Conservation (phyloP, 495 filamentous ascomycete genomes). For the Chaetomium tenue region DNA sequence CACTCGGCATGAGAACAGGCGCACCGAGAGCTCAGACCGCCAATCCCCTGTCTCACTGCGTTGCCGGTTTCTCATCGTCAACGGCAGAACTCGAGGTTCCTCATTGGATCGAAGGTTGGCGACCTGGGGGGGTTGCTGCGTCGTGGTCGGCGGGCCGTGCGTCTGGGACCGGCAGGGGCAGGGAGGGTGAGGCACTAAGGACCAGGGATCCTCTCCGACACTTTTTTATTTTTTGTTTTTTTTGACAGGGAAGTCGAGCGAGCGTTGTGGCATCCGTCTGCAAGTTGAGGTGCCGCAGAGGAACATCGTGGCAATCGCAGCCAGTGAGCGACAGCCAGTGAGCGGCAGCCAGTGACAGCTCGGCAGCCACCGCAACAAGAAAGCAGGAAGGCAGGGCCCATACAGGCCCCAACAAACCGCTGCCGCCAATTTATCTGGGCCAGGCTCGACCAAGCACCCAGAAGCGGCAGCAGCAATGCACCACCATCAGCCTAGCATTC, state of each 20-base stretch:
- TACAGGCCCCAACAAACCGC: slow-evolving; percentile 7
- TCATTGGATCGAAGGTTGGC: slow-evolving; percentile 20
- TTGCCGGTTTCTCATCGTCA: slow-evolving; percentile 28
- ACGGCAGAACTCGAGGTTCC: slow-evolving; percentile 27
- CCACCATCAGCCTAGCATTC: slow-evolving; percentile 22
- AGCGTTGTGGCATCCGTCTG: not conserved
- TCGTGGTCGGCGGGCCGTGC: slow-evolving; percentile 31
- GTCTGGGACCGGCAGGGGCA: slow-evolving; percentile 21
- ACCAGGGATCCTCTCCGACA: slow-evolving; percentile 7
- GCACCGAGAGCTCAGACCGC: slow-evolving; percentile 29
- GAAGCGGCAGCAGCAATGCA: slow-evolving; percentile 14
- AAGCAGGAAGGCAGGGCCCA: not conserved
- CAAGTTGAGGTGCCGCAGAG: slow-evolving; percentile 5
- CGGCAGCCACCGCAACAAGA: slow-evolving; percentile 1
- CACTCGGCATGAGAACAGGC: slow-evolving; percentile 1
- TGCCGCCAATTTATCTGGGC: slow-evolving; percentile 11
- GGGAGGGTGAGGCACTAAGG: not conserved
- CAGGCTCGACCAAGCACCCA: slow-evolving; percentile 1
- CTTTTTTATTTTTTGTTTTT: slow-evolving; percentile 10
- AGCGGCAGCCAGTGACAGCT: not conserved
- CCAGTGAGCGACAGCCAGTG: not conserved
- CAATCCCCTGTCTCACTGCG: slow-evolving; percentile 23
- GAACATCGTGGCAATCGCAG: slow-evolving; percentile 1
- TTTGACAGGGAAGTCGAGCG: slow-evolving; percentile 10
- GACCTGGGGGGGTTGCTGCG: slow-evolving; percentile 20